Base-by-base conservation (phyloP, 2,329 filamentous ascomycete genomes). In the Alternaria angustiovoidea region DNA sequence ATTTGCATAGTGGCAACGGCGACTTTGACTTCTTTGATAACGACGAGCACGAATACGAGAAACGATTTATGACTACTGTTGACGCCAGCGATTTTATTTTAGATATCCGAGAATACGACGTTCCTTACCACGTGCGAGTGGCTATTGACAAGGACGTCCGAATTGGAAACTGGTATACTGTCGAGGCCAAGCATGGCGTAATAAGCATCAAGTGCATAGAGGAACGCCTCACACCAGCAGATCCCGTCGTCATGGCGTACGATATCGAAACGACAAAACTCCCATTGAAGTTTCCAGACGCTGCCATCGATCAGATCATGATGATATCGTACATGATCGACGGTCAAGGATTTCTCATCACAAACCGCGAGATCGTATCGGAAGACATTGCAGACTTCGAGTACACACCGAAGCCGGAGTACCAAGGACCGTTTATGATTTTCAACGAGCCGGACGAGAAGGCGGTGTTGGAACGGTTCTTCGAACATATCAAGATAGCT, bases 241-340 rank as follows among this genome's bases (percentile, higher is more conserved):
- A 99, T 73, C 95, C 95, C 1, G 92, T 98, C n/a, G 92, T 99
- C 20, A 91, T 99, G 86, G 95, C 95, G n/a, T 99, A 90, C 80
- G 95, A 99, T 88, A 99, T 99, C 74, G 95, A 99, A 80, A 99
- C 95, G 2, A 94, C 92, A 5, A 99, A 99, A 75, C 84, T 95
- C 16, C 95, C 96, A 2, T 84, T 99, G 55, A 99, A 99, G 78
- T 99, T 99, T 70, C 96, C 95, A 26, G 96, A 99, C 75, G 90
- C 95, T 2, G 87, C 93, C 4, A 90, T 97, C 64, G 95, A 99
- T 80, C 94, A 97, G 77, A 91, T 99, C 75, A 99, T 99, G 94
- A 99, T 99, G 95, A 94, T 99, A 78, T 99, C 96, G 32, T 99
- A 99, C 83, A 99, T 99, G 96, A 98, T 99, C 72, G 95, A 99